Conservation (phyloP, 257 asterid genomes). For the Gardenia jasminoides region DNA sequence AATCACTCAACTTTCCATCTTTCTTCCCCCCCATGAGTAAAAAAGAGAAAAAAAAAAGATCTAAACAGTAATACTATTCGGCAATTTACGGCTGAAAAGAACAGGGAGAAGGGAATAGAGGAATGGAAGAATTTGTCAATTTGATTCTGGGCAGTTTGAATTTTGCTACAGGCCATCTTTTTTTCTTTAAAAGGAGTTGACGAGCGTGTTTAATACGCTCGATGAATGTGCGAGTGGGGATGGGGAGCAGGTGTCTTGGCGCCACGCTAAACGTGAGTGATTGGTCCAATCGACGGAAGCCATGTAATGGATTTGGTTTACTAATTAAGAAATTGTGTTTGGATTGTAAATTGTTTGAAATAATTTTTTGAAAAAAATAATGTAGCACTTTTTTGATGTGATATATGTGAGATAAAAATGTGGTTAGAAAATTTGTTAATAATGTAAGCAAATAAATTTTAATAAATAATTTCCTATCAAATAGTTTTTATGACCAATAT, state of each 20-base stretch:
- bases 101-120: not conserved
- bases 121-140: not conserved
- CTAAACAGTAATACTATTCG: no score
- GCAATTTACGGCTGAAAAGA: not conserved
- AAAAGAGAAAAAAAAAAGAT: not conserved
- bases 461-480: no score
- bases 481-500: no score
- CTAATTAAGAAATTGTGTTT: not conserved
- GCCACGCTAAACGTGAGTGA: constrained; percentile 30
- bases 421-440: no score
- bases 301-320: not conserved
- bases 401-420: no score
- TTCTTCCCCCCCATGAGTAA: not conserved
- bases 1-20: constrained; percentile 24
- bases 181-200: not conserved
- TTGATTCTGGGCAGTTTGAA: not conserved
- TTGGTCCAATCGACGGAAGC: not conserved
- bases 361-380: no score
- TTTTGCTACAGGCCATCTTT: not conserved
- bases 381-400: no score
- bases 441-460: no score
- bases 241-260: constrained; percentile 19
- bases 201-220: constrained; percentile 20
- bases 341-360: no score
- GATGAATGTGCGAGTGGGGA: constrained; percentile 19